phyloP scores from a whole-genome alignment of 805 yeast genomes.

The Spathaspora passalidarum region DNA sequence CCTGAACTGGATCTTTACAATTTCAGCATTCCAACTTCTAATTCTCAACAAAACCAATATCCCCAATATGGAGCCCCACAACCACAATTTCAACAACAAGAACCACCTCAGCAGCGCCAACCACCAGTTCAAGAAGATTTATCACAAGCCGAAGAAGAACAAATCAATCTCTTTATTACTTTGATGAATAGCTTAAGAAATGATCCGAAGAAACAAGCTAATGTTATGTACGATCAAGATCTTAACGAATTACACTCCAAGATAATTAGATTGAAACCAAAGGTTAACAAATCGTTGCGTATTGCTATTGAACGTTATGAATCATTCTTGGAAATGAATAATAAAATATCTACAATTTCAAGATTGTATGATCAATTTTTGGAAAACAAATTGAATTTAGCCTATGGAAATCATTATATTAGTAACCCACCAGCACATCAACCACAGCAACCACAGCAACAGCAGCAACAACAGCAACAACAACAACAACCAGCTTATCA shows the following conservation, averaged over 20 bases:
- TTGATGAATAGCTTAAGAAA: slow-evolving; percentile 51
- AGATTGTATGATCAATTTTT: slow-evolving; percentile 73
- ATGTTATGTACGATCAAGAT: slow-evolving; percentile 44
- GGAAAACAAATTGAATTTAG: slow-evolving; percentile 46
- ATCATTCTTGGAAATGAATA: slow-evolving; percentile 64
- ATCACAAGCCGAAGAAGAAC: slow-evolving; percentile 64
- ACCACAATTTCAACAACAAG: slow-evolving; percentile 6
- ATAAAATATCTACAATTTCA: slow-evolving; percentile 72
- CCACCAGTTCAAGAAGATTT: slow-evolving; percentile 30
- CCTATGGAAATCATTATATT: slow-evolving; percentile 30
- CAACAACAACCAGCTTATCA: not conserved
- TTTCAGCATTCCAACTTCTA: slow-evolving; percentile 23
- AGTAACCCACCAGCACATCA: slow-evolving; percentile 4
- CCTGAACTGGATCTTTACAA: slow-evolving; percentile 25
- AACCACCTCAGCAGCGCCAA: not conserved
- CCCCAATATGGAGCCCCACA: no score
- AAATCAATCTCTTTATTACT: slow-evolving; percentile 66
- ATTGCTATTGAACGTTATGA: slow-evolving; percentile 63
- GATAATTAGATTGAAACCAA: slow-evolving; percentile 64
- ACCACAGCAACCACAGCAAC: not conserved
- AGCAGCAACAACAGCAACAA: not conserved
- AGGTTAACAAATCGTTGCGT: slow-evolving; percentile 57
- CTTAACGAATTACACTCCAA: slow-evolving; percentile 58
- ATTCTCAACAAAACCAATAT: slow-evolving; percentile 1
- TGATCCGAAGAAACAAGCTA: slow-evolving; percentile 41